Conservation (phyloP, 2,329 filamentous ascomycete genomes). For the Pyricularia sp. region DNA sequence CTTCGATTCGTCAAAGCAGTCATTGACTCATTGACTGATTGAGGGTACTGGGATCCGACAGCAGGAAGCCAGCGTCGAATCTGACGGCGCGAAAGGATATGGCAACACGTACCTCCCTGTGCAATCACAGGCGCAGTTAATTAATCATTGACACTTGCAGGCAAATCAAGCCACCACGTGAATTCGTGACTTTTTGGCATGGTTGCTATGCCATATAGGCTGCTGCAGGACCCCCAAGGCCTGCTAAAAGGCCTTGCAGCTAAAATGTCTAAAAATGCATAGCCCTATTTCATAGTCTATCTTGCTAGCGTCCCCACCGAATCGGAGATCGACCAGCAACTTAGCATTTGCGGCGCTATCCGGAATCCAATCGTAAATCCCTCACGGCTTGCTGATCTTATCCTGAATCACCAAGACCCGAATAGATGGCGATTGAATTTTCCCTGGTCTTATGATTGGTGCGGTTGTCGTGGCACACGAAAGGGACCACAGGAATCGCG, state of each 20-base stretch:
- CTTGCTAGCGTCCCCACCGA: neutral
- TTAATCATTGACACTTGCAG: neutral
- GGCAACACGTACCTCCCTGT: neutral
- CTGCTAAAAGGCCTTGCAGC: too few species aligned
- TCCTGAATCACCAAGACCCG: neutral
- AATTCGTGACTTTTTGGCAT: neutral
- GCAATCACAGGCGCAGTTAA: neutral
- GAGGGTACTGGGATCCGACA: neutral
- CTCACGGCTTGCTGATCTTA: neutral
- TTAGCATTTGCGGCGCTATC: neutral
- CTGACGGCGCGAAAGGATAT: neutral
- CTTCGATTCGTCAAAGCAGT: neutral
- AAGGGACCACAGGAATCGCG: neutral
- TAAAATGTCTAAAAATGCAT: neutral
- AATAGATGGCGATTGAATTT: neutral
- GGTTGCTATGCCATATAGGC: neutral
- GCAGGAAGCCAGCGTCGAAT: neutral
- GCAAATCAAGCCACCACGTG: neutral
- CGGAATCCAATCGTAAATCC: neutral
- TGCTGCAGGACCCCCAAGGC: neutral
- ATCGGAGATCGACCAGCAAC: neutral
- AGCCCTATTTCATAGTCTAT: neutral
- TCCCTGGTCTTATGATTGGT: neutral
- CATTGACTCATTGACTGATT: neutral
- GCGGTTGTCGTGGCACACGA: neutral